phyloP scores from a whole-genome alignment of 768 basidiomycete species.

The Calocybe gangraenosa region DNA sequence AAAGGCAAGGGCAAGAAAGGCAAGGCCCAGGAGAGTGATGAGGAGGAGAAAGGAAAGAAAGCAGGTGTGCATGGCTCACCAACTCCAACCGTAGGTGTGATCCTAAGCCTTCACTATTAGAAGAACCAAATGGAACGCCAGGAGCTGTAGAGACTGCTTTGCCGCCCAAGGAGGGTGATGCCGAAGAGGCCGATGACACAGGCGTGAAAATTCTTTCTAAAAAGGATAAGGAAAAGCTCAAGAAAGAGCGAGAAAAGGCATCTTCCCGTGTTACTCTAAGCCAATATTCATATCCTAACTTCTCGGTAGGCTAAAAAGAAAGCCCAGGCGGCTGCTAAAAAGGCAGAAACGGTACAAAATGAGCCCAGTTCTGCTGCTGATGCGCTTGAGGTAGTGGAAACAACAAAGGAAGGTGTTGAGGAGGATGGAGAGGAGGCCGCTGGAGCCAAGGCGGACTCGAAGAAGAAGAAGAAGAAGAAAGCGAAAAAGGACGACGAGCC shows the following conservation, averaged over 20 bases:
- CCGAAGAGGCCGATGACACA: slow-evolving; percentile 50
- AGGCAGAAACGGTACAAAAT: slow-evolving; percentile 33
- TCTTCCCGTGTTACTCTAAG: slow-evolving; percentile 5
- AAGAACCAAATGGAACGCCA: slow-evolving; percentile 21
- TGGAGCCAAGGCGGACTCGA: slow-evolving; percentile 50
- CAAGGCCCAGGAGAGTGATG: slow-evolving; percentile 37
- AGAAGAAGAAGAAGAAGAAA: slow-evolving; percentile 90
- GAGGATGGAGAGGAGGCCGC: slow-evolving; percentile 63
- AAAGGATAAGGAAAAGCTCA: slow-evolving; percentile 95
- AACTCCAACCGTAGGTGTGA: neutral
- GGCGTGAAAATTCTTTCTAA: slow-evolving; percentile 77
- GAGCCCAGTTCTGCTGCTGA: slow-evolving; percentile 24
- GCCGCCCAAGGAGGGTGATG: slow-evolving; percentile 33
- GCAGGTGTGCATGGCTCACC: slow-evolving; percentile 11
- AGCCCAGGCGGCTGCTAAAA: slow-evolving; percentile 88
- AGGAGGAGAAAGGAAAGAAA: slow-evolving; percentile 32
- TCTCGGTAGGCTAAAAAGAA: slow-evolving; percentile 82
- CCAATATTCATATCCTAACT: slow-evolving; percentile 11
- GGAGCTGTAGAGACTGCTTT: slow-evolving; percentile 21
- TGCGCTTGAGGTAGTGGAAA: slow-evolving; percentile 23
- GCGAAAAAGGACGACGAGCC: slow-evolving; percentile 57
- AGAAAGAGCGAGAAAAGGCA: slow-evolving; percentile 97
- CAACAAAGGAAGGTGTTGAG: slow-evolving; percentile 51
- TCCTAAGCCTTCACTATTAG: slow-evolving; percentile 10
- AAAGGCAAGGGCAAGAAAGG: slow-evolving; percentile 59